These are phyloP conservation scores for Claviceps sp. DNA, from an alignment of 2,329 filamentous ascomycete species.

Conservation along the genomic window DNA sequence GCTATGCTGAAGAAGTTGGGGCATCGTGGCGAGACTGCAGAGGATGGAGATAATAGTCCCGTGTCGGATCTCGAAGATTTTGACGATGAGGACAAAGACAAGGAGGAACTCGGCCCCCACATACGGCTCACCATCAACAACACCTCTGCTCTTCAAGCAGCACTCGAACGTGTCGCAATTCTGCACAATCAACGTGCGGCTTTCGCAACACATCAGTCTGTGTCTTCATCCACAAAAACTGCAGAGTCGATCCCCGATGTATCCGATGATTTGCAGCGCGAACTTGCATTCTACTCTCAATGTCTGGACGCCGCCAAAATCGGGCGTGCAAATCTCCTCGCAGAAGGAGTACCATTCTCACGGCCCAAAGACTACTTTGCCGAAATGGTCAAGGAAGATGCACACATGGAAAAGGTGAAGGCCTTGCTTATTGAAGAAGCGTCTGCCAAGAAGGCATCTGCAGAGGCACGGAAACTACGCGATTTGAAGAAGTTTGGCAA, in stretches of 20 bases:
- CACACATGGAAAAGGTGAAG: conserved; percentile 96
- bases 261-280: conserved; percentile 82
- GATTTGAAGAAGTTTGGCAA: conserved; percentile 99
- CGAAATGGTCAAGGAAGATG: conserved; percentile 97
- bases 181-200: conserved; percentile 52
- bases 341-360: conserved; percentile 75
- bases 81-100: conserved; percentile 55
- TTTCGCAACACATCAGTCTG: conserved; percentile 72
- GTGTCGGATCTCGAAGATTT: conserved; percentile 74
- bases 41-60: conserved; percentile 76
- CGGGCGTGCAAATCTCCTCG: conserved; percentile 61
- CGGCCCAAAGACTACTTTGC: conserved; percentile 92
- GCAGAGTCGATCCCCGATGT: conserved; percentile 60
- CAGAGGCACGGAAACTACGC: conserved; percentile 80
- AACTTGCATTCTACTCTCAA: conserved; percentile 88
- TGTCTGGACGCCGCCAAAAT: conserved; percentile 64
- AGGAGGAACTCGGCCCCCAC: conserved; percentile 73
- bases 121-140: conserved; percentile 97
- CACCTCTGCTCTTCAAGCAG: conserved; percentile 67
- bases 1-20: conserved; percentile 7
- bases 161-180: conserved; percentile 63
- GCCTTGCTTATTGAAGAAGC: conserved; percentile 86
- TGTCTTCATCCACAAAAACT: conserved; percentile 55
- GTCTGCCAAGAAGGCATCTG: conserved; percentile 78
- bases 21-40: conserved; percentile 32